Evolutionary conservation across 176 grass and related monocot genomes (phyloP).

Genomic region (Carex myosuroides): DNA sequence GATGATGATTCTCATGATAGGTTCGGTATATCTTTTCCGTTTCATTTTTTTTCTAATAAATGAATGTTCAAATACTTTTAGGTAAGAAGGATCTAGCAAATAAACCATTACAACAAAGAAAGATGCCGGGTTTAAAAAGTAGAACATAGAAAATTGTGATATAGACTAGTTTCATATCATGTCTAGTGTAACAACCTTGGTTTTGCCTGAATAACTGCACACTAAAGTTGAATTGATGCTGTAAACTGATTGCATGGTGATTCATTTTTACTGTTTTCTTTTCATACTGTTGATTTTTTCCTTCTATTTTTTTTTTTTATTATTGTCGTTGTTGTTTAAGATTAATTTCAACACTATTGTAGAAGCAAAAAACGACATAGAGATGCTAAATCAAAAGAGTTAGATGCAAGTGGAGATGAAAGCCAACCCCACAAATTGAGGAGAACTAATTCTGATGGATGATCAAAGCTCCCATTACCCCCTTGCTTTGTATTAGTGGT

Average conservation of each 20-base stretch:
- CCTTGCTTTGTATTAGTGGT: neutral
- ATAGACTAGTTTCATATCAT: neutral
- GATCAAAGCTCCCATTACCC: neutral
- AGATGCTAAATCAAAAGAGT: constrained; percentile 16
- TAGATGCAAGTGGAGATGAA: constrained; percentile 17
- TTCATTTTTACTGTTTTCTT: neutral
- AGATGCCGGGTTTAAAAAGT: neutral
- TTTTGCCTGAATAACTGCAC: neutral
- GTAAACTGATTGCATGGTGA: neutral
- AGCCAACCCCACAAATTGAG: constrained; percentile 29
- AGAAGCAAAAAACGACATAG: constrained; percentile 17
- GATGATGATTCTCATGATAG: constrained; percentile 42
- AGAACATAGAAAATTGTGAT: neutral
- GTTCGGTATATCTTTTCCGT: constrained; percentile 11
- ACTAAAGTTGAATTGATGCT: neutral
- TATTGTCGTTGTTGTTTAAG: constrained; percentile 11
- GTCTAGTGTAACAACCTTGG: neutral
- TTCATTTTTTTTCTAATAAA: neutral
- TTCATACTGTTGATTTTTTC: neutral
- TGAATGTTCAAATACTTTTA: neutral
- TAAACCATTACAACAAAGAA: neutral
- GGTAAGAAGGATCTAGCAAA: neutral
- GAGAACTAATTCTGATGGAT: constrained; percentile 28
- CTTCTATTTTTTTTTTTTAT: neutral
- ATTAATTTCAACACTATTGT: constrained; percentile 14